A percentile compares a stretch with the other conserved stretches of the same genome.
Conservation (phyloP, 2,329 filamentous ascomycete species). For the Coleophoma cylindrospora region DNA sequence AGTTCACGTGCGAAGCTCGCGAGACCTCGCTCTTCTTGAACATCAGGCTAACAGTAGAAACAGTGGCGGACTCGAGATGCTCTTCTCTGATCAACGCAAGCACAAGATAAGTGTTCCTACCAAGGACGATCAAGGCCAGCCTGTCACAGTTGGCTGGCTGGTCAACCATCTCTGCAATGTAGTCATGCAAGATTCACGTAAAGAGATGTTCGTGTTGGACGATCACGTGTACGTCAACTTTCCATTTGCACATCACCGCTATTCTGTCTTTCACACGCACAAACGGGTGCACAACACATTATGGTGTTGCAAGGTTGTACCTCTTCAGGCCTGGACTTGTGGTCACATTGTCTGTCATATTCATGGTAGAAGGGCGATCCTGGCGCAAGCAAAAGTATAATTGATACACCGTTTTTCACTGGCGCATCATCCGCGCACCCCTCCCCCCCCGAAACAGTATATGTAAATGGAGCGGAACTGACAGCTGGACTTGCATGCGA, state of each 20-base stretch:
- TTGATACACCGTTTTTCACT: neutral
- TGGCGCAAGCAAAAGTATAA: neutral
- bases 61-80: conserved; percentile 88
- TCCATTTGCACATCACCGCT: conserved; percentile 9
- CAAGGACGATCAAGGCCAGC: conserved; percentile 50
- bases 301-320: neutral
- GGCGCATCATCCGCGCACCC: neutral
- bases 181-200: conserved; percentile 78
- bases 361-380: neutral
- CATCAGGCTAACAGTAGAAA: conserved; percentile 5
- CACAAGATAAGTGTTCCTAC: conserved; percentile 67
- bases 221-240: conserved; percentile 67
- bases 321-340: conserved; percentile 1
- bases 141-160: conserved; percentile 68
- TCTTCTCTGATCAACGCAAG: conserved; percentile 79
- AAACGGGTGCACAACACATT: conserved; percentile 14
- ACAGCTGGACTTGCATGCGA: conserved; percentile 18
- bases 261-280: conserved; percentile 1
- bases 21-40: neutral
- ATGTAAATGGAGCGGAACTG: conserved; percentile 7
- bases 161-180: conserved; percentile 75
- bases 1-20: conserved; percentile 48
- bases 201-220: conserved; percentile 86
- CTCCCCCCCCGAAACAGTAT: no score
- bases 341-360: conserved; percentile 7